phyloP scores from a whole-genome alignment of 2,329 filamentous ascomycete genomes.

The Stagonosporopsis cucurbitacearum region DNA sequence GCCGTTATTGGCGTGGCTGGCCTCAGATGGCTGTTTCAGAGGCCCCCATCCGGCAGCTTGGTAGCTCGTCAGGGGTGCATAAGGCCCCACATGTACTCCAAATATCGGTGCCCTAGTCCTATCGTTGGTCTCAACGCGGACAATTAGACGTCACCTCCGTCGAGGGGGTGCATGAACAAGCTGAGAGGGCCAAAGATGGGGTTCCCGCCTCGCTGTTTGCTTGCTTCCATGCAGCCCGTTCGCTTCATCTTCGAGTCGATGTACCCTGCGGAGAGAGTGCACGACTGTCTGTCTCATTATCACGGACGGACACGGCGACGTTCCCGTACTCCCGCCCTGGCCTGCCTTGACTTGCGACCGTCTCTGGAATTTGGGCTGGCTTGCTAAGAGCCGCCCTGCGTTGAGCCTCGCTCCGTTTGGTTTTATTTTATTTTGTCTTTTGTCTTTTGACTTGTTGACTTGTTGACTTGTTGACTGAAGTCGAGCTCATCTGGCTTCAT shows the following conservation, averaged over 20 bases:
- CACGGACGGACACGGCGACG: neutral
- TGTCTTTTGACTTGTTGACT: conserved; percentile 17
- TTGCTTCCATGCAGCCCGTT: neutral
- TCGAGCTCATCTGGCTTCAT: neutral
- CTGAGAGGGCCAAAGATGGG: conserved; percentile 4
- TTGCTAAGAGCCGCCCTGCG: neutral
- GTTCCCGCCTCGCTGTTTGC: neutral
- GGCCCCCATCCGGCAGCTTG: conserved; percentile 8
- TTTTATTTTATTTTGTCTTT: too few relatives aligned
- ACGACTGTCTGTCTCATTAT: neutral
- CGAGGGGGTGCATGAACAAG: conserved; percentile 8
- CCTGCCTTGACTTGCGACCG: conserved; percentile 1
- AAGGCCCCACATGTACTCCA: conserved; percentile 4
- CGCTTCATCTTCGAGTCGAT: neutral
- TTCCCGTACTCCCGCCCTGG: conserved; percentile 11
- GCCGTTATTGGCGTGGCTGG: conserved; percentile 14
- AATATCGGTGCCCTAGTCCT: conserved; percentile 7
- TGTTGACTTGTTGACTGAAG: conserved; percentile 18
- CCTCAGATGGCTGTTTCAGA: conserved; percentile 16
- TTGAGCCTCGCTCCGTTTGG: neutral
- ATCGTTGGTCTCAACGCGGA: conserved; percentile 18
- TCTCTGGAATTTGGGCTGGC: conserved; percentile 3
- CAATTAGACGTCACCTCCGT: conserved; percentile 8
- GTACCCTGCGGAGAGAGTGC: neutral
- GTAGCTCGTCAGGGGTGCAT: conserved; percentile 13